Base-by-base conservation (phyloP, 2,329 filamentous ascomycete species). In the Aphanoascus verrucosus region DNA sequence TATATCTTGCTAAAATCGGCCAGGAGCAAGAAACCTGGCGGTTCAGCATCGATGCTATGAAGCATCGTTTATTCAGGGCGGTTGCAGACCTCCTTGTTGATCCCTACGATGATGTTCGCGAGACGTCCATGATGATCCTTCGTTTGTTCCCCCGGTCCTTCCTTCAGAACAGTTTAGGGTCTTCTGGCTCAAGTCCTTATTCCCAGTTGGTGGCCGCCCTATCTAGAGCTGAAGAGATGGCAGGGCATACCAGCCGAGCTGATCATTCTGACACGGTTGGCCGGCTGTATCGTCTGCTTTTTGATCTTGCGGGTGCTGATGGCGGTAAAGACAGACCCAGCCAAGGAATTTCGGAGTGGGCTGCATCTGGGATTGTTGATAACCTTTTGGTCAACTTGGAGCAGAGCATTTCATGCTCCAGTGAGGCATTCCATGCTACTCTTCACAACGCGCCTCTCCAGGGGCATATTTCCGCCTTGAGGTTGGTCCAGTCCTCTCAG, bases 201-300 rank as follows among this genome's bases (percentile, higher is more conserved):
- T 34, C 14, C 15, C 62, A 63, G 20, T 46, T 72, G 45, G 60
- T 63, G 2, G 58, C 62, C 37, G 69, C 68, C 14, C 41, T 72
- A 20, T 45, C 57, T 19, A 64, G 63, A 55, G 68, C 68, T 12
- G 69, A 71, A 54, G 58, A 57, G n/a, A 57, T 69, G 40, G 70
- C 69, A 46, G 70, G 68, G 53, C 67, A 65, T 14, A 94, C 88
- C 3, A 88, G 88, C 19, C 80, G 93, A 56, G 91, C 89, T 11
- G 90, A 97, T 64, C 88, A 95, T 66, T 89, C 90, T 1, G 91
- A 98, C 69, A 91, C 91, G 8, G 83, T 93, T 46, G 91, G 90
- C 34, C 82, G 88, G 51, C 76, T 84, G 2, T 85, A 84, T 56
- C 82, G 86, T 40, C 71, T 94, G 14, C 67, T 88, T 3, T 87